Conservation (phyloP, 129 eudicot genomes). For the Centella asiatica region DNA sequence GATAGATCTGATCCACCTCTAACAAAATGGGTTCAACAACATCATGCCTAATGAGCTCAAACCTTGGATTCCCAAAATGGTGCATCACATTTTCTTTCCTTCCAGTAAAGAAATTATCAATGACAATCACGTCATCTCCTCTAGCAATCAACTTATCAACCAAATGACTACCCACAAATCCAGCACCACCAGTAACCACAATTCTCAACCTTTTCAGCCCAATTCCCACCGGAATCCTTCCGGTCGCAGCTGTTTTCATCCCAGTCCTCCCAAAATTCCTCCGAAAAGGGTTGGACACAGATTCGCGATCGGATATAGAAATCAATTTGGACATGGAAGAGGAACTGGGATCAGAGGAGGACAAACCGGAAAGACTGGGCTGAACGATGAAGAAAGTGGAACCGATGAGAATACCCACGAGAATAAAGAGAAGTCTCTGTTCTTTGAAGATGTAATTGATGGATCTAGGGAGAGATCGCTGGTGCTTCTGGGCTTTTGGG, state of each 20-base stretch:
- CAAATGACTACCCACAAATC: slow-evolving; percentile 83
- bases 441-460: slow-evolving; percentile 61
- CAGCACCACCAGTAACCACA: slow-evolving; percentile 81
- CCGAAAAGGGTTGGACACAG: background rate
- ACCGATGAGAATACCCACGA: slow-evolving; percentile 67
- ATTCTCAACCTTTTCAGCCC: slow-evolving; percentile 49
- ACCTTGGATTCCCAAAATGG: slow-evolving; percentile 57
- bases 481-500: slow-evolving; percentile 59
- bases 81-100: slow-evolving; percentile 71
- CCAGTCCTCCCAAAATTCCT: slow-evolving; percentile 34
- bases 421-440: slow-evolving; percentile 64
- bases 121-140: slow-evolving; percentile 78
- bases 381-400: slow-evolving; percentile 63
- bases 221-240: slow-evolving; percentile 50
- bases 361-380: slow-evolving; percentile 34
- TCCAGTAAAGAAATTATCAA: slow-evolving; percentile 76
- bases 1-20: slow-evolving; percentile 90
- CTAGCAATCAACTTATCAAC: slow-evolving; percentile 60
- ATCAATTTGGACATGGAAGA: background rate
- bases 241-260: slow-evolving; percentile 13
- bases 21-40: slow-evolving; percentile 68
- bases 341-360: slow-evolving; percentile 13
- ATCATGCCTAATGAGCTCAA: slow-evolving; percentile 78
- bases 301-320: slow-evolving; percentile 17
- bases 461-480: slow-evolving; percentile 53